Percentiles rank a stretch among this genome's conserved stretches.
phyloP scores from a whole-genome alignment of 75 land plant species.

The Gnetum montanum region DNA sequence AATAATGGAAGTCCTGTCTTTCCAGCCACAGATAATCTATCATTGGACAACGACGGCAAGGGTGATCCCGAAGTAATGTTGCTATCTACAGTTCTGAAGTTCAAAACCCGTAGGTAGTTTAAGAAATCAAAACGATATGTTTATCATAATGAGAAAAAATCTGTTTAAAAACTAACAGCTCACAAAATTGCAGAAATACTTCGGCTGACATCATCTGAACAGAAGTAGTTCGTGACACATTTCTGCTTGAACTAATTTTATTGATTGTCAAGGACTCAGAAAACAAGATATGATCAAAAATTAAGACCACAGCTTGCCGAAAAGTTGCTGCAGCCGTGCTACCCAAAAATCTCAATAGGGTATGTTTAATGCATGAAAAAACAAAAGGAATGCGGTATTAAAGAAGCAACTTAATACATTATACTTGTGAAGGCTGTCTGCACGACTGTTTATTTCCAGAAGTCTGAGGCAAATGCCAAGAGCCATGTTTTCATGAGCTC shows the following conservation, averaged over 20 bases:
- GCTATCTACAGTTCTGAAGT: conserved; percentile 44
- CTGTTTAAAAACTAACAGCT: conserved; percentile 10
- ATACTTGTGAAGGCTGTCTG: conserved; percentile 93
- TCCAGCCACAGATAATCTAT: conserved; percentile 49
- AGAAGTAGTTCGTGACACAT: conserved; percentile 51
- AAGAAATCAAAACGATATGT: background rate
- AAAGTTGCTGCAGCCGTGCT: conserved; percentile 99
- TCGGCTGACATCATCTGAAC: conserved; percentile 81
- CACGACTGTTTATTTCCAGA: conserved; percentile 72
- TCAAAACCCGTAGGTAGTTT: background rate
- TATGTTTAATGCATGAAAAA: conserved; percentile 6
- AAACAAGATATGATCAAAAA: conserved; percentile 75
- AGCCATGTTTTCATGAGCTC: too few species aligned
- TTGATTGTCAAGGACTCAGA: conserved; percentile 65
- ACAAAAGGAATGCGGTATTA: too few species aligned
- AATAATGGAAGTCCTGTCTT: conserved; percentile 80
- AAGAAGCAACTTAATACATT: too few species aligned
- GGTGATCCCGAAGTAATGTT: conserved; percentile 20
- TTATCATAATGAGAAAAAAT: too few species aligned
- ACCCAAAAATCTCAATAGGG: background rate
- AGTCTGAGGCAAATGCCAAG: conserved; percentile 85
- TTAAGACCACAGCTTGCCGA: conserved; percentile 91
- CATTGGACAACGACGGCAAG: conserved; percentile 22
- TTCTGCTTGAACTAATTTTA: conserved; percentile 40
- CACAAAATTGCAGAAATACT: conserved; percentile 55